Evolutionary conservation across 2,329 filamentous ascomycete species (phyloP).

Genomic region (Claviceps sp.): DNA sequence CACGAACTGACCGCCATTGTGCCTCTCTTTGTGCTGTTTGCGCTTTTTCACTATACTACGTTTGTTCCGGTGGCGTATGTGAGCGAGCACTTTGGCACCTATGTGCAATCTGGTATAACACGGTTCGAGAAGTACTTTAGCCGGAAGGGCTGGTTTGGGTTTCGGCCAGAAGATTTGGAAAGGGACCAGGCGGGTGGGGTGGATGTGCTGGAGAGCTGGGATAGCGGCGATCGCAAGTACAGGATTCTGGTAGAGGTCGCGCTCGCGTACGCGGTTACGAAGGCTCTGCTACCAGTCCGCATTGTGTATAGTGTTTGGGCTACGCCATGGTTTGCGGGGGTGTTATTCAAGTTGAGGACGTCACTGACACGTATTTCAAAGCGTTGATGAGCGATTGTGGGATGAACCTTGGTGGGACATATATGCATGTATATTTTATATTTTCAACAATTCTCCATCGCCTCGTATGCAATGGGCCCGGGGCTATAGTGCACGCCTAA

Average conservation of each 20-base stretch:
- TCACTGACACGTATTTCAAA: conserved; percentile 17
- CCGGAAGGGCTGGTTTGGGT: conserved; percentile 70
- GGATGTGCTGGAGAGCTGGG: conserved; percentile 23
- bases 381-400: background rate
- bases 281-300: conserved; percentile 65
- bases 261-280: conserved; percentile 82
- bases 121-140: conserved; percentile 67
- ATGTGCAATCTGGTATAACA: conserved; percentile 49
- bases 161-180: conserved; percentile 24
- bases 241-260: conserved; percentile 57
- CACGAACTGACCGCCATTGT: conserved; percentile 85
- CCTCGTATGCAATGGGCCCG: background rate
- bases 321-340: conserved; percentile 81
- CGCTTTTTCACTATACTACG: conserved; percentile 65
- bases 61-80: conserved; percentile 52
- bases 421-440: background rate
- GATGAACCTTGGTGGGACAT: background rate
- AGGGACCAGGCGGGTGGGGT: conserved; percentile 8
- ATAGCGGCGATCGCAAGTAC: conserved; percentile 31
- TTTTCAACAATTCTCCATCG: background rate
- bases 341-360: conserved; percentile 33
- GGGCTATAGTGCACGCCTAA: background rate
- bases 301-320: conserved; percentile 71
- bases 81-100: conserved; percentile 33
- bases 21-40: conserved; percentile 63